These are phyloP conservation scores for Starmerella vaccinii DNA, from an alignment of 805 yeast species.

Conservation along the genomic window DNA sequence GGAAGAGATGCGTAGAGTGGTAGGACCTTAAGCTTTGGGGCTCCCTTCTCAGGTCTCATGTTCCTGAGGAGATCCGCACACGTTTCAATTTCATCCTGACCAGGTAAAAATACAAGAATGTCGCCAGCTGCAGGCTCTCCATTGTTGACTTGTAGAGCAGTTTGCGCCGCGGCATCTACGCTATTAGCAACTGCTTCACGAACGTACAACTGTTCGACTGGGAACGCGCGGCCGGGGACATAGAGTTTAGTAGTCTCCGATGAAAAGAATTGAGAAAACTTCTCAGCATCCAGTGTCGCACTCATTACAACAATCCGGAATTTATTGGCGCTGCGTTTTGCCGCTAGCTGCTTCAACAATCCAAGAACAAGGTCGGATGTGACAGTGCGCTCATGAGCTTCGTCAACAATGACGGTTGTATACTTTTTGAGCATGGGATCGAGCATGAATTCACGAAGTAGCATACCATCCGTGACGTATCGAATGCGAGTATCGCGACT, in stretches of 20 bases:
- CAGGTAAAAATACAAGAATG: slow-evolving; percentile 83
- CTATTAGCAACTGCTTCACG: slow-evolving; percentile 63
- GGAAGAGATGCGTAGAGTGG: slow-evolving; percentile 94
- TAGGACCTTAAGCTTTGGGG: slow-evolving; percentile 63
- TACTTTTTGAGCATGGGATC: slow-evolving; percentile 55
- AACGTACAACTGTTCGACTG: slow-evolving; percentile 65
- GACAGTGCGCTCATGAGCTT: slow-evolving; percentile 95
- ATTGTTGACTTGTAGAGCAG: slow-evolving; percentile 67
- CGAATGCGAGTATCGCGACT: slow-evolving; percentile 55
- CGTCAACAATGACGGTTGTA: slow-evolving; percentile 75
- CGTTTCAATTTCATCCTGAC: slow-evolving; percentile 95
- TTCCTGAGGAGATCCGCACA: slow-evolving; percentile 50
- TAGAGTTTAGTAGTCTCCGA: slow-evolving; percentile 54
- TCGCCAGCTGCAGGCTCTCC: slow-evolving; percentile 74
- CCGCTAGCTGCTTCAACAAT: slow-evolving; percentile 59
- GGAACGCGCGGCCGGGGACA: slow-evolving; percentile 83
- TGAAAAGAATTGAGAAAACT: slow-evolving; percentile 66
- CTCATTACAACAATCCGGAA: slow-evolving; percentile 81
- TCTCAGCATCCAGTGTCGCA: slow-evolving; percentile 88
- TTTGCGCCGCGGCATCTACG: slow-evolving; percentile 64
- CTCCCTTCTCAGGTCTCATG: slow-evolving; percentile 51
- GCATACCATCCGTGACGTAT: slow-evolving; percentile 95
- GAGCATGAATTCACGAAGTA: slow-evolving; percentile 78
- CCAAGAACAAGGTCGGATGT: slow-evolving; percentile 85
- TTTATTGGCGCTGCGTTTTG: slow-evolving; percentile 40